These are phyloP conservation scores for Colletotrichum higginsianum DNA, from an alignment of 2,329 filamentous ascomycete genomes.

Conservation along the genomic window DNA sequence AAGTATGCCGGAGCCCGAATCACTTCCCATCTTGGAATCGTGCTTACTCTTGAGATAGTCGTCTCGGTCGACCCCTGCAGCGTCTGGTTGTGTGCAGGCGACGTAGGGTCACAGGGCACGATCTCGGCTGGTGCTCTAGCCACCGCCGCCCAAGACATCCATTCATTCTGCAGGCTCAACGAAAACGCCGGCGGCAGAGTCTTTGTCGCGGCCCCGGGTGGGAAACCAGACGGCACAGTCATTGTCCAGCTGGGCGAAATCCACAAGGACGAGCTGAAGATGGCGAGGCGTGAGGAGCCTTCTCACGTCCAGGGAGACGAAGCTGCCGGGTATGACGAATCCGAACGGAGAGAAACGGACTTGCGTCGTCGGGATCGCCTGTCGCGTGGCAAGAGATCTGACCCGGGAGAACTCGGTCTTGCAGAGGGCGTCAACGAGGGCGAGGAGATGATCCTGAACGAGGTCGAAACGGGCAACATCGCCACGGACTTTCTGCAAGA, in stretches of 20 bases:
- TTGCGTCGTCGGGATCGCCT: too few species aligned
- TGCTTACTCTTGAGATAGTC: background rate
- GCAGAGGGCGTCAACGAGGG: background rate
- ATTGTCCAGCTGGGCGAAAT: background rate
- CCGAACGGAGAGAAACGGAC: too few species aligned
- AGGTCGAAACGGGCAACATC: background rate
- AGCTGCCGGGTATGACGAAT: background rate
- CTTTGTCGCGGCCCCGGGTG: background rate
- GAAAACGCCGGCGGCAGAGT: background rate
- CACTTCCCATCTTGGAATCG: too few species aligned
- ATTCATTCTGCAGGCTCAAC: background rate
- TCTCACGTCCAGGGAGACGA: background rate
- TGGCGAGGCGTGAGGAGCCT: background rate
- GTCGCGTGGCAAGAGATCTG: too few species aligned
- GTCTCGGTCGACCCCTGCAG: background rate
- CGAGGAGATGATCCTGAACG: background rate
- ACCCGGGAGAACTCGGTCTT: background rate
- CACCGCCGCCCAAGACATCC: background rate
- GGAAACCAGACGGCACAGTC: background rate
- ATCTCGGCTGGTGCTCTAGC: background rate
- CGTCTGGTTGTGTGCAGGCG: background rate
- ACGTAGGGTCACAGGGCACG: background rate
- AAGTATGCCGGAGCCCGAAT: too few species aligned
- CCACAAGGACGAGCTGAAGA: background rate
- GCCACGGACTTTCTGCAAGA: background rate